Base-by-base conservation (phyloP, 495 filamentous ascomycete genomes). In the Peziza echinospora region DNA sequence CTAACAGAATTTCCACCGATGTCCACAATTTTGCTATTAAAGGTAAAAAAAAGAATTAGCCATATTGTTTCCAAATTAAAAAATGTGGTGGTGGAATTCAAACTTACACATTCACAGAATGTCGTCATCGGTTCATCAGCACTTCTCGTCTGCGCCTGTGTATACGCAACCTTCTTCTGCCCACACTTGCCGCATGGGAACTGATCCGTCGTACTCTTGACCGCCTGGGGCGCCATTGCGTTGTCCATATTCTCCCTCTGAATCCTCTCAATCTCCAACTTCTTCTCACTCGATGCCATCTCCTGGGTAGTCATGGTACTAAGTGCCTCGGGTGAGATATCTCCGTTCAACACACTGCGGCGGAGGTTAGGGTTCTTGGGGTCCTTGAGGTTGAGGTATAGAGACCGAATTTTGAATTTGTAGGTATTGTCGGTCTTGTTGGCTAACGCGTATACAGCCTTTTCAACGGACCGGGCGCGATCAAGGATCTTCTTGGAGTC, bases 81-180 rank as follows among this genome's bases (percentile, higher is more conserved):
- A 43, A 41, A 24, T 7, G 21, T 7, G 5, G 22, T 11, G 3
- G n/a, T 10, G 16, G 4, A 41, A 17, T 2, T 13, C 16, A 41
- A 25, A 51, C 57, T 46, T 45, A 59, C 56, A 24, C 30, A 37
- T 37, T 37, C 30, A 37, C 30, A 37, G 19, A 37, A 37, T 3
- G 80, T 83, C 46, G 80, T 84, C 79, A 84, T 82, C 55, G 80
- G 80, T 58, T 84, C 89, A 71, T 97, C 89, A 41, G 89, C 89
- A 64, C 75, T 80, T 52, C 91, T 76, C 5, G 89, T 96, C 67
- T 96, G 91, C 23, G 91, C 89, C 64, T 94, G 89, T 25, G 73
- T 85, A 61, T 97, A 97, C 53, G 76, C 79, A 56, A 97, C 89
- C 68, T 82, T 89, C 67, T 81, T 84, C 70, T 92, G 72, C 34